Conservation (phyloP, 257 asterid species). For the Fraxinus pennsylvanica region DNA sequence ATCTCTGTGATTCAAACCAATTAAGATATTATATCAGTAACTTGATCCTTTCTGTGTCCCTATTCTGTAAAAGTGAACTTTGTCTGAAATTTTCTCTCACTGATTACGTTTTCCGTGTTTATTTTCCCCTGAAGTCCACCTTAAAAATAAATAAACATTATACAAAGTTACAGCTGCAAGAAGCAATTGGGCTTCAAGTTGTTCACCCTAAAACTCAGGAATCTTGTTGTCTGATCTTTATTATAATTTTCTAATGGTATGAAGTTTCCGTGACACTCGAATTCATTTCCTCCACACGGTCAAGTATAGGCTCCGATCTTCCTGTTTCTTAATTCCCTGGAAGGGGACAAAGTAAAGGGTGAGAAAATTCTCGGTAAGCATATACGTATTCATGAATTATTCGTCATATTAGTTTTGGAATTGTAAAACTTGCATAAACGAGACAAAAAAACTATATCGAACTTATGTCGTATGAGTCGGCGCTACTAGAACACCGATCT, state of each 20-base stretch:
- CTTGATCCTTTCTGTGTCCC: not conserved
- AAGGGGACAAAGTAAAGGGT: no score
- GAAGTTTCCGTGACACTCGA: not conserved
- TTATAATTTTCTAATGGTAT: not conserved
- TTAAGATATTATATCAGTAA: not conserved
- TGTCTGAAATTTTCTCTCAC: not conserved
- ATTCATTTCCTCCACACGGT: no score
- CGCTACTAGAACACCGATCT: no score
- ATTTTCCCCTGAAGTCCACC: not conserved
- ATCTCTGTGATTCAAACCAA: constrained; percentile 8
- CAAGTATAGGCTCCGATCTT: no score
- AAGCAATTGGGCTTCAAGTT: not conserved
- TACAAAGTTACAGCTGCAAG: not conserved
- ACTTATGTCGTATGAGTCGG: no score
- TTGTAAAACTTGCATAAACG: no score
- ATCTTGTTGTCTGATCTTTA: not conserved
- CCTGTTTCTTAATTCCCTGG: no score
- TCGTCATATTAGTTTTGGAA: no score
- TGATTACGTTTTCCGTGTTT: constrained; percentile 7
- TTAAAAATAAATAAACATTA: not conserved
- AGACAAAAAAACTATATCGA: no score
- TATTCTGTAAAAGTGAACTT: constrained; percentile 17
- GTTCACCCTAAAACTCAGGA: not conserved
- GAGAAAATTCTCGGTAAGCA: no score
- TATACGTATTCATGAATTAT: no score